Conservation (phyloP, 2,329 filamentous ascomycete species). For the Alternaria postmessia region DNA sequence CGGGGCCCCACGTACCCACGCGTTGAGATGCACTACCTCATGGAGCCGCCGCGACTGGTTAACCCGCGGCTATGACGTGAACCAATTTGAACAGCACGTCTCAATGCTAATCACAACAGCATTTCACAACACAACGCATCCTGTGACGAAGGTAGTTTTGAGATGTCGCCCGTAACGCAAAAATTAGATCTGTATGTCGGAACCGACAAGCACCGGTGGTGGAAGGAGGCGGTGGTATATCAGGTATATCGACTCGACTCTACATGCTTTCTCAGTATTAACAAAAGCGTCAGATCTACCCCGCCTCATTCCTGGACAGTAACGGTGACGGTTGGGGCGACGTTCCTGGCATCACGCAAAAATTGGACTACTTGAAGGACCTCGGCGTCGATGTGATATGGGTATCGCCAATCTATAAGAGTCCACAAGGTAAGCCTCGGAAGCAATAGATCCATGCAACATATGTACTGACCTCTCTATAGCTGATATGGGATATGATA, state of each 20-base stretch:
- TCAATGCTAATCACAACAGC: not conserved
- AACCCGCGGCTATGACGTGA: constrained; percentile 14
- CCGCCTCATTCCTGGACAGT: constrained; percentile 67
- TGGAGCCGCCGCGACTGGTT: constrained; percentile 4
- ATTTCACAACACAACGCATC: not conserved
- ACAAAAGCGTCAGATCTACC: constrained; percentile 57
- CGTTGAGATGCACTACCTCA: constrained; percentile 7
- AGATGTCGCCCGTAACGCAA: constrained; percentile 14
- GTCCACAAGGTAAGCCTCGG: constrained; percentile 44
- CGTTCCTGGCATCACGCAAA: constrained; percentile 64
- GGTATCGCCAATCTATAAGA: constrained; percentile 55
- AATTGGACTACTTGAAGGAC: constrained; percentile 63
- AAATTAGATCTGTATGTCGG: constrained; percentile 41
- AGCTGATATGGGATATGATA: constrained; percentile 54
- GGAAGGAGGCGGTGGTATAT: constrained; percentile 69
- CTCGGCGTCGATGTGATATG: constrained; percentile 54
- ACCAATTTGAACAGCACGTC: constrained; percentile 2
- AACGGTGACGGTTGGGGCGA: constrained; percentile 65
- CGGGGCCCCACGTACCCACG: constrained; percentile 8
- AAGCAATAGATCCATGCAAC: not conserved
- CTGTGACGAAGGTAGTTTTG: not conserved
- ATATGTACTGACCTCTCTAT: not conserved
- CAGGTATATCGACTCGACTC: constrained; percentile 45
- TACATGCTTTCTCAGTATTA: not conserved
- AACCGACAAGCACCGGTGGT: constrained; percentile 58